Evolutionary conservation across 129 eudicot genomes (phyloP).

Genomic region (Centaurea solstitialis): DNA sequence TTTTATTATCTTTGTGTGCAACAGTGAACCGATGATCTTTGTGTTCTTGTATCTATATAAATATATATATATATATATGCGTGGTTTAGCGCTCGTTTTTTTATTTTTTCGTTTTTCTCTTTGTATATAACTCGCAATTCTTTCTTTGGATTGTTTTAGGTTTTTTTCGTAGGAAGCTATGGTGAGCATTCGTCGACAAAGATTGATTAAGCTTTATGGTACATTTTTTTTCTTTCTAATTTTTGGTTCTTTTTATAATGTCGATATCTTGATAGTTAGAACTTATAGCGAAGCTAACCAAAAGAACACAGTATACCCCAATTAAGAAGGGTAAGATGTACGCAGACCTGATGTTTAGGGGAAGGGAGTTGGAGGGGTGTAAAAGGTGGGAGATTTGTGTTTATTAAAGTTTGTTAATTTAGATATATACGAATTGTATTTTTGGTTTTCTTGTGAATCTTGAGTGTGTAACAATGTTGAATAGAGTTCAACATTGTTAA

Average conservation of each 20-base stretch:
- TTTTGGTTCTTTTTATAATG: background rate
- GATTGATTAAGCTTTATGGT: slow-evolving; percentile 47
- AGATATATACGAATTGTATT: background rate
- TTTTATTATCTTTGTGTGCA: background rate
- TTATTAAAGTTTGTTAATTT: background rate
- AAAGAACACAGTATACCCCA: background rate
- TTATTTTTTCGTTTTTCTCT: background rate
- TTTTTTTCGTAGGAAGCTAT: slow-evolving; percentile 46
- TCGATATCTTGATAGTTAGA: slow-evolving; percentile 8
- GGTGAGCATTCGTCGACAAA: slow-evolving; percentile 86
- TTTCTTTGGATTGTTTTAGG: slow-evolving; percentile 18
- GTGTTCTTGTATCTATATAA: background rate
- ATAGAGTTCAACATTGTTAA: background rate
- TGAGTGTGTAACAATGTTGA: background rate
- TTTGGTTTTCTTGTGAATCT: background rate
- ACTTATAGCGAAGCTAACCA: background rate
- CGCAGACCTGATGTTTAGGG: background rate
- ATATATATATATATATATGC: background rate
- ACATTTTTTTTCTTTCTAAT: background rate
- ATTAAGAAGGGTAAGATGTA: background rate
- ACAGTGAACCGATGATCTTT: background rate
- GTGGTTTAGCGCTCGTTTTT: background rate
- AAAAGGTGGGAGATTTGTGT: background rate
- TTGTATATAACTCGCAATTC: slow-evolving; percentile 13
- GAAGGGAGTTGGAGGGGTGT: background rate